phyloP scores from a whole-genome alignment of 768 basidiomycete species.

The Trametes villosa region DNA sequence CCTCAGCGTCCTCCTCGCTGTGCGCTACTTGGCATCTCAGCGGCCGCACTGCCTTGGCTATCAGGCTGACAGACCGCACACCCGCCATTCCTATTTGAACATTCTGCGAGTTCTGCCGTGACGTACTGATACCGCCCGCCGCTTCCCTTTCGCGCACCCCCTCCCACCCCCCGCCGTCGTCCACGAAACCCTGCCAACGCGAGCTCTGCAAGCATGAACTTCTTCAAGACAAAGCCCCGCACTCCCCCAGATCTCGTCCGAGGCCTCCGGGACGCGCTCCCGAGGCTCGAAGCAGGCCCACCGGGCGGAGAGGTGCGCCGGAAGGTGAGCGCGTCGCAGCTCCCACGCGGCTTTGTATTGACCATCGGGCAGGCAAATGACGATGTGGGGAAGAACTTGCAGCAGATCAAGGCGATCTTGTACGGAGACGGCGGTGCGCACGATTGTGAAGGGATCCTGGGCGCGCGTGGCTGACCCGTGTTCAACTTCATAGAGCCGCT shows the following conservation, averaged over 20 bases:
- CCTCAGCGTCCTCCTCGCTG: not conserved
- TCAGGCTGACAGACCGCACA: conserved; percentile 12
- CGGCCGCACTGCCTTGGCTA: conserved; percentile 3
- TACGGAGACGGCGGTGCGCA: conserved; percentile 84
- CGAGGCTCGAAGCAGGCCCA: conserved; percentile 72
- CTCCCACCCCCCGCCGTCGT: not conserved
- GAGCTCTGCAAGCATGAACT: conserved; percentile 66
- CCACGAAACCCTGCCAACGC: not conserved
- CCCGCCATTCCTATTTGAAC: conserved; percentile 24
- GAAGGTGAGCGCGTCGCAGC: conserved; percentile 58
- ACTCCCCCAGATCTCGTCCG: conserved; percentile 89
- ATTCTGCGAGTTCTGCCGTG: conserved; percentile 28
- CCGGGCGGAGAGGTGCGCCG: conserved; percentile 77
- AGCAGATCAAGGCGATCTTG: conserved; percentile 87
- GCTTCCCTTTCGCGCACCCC: not conserved
- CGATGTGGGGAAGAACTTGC: conserved; percentile 86
- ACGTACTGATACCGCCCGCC: conserved; percentile 19
- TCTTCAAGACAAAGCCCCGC: conserved; percentile 91
- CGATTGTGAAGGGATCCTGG: not conserved
- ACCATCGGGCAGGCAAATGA: conserved; percentile 69
- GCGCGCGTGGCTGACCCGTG: conserved; percentile 4
- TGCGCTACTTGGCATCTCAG: not conserved
- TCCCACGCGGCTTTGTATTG: not conserved
- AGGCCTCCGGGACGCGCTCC: conserved; percentile 77
- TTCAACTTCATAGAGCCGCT: conserved; percentile 61